Evolutionary conservation across 176 grass and related monocot genomes (phyloP).

Genomic region (Musa schizocarpa): DNA sequence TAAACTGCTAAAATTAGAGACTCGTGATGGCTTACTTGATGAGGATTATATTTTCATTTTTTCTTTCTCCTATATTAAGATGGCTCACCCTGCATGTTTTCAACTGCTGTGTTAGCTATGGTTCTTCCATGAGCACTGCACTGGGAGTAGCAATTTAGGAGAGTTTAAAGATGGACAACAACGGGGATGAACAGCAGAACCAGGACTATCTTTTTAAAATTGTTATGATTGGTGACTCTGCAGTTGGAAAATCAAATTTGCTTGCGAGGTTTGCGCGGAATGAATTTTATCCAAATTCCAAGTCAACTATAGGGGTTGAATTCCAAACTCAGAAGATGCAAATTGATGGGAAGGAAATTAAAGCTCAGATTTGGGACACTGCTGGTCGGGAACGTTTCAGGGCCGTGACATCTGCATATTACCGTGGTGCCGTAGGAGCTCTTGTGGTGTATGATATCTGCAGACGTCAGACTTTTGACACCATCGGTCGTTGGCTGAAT

Average conservation of each 20-base stretch:
- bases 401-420: conserved; percentile 12
- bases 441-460: conserved; percentile 11
- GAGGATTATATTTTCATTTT: neutral
- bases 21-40: too few relatives aligned
- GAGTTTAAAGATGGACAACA: neutral
- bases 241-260: conserved; percentile 12
- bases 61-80: neutral
- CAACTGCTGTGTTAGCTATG: neutral
- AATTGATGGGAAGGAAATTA: conserved; percentile 11
- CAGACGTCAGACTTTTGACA: conserved; percentile 7
- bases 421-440: conserved; percentile 4
- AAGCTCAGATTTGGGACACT: conserved; percentile 15
- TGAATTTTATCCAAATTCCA: conserved; percentile 11
- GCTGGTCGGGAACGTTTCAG: conserved; percentile 10
- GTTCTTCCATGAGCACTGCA: neutral
- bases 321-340: conserved; percentile 8
- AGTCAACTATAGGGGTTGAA: conserved; percentile 6
- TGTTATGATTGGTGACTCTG: conserved; percentile 11
- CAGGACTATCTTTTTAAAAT: conserved; percentile 14
- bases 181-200: neutral
- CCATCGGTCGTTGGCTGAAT: conserved; percentile 1
- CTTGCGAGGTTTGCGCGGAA: conserved; percentile 8
- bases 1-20: neutral
- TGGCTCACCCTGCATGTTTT: neutral
- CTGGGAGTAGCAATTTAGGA: neutral